phyloP scores from a whole-genome alignment of 345 rosid species.

The Nephelium lappaceum region DNA sequence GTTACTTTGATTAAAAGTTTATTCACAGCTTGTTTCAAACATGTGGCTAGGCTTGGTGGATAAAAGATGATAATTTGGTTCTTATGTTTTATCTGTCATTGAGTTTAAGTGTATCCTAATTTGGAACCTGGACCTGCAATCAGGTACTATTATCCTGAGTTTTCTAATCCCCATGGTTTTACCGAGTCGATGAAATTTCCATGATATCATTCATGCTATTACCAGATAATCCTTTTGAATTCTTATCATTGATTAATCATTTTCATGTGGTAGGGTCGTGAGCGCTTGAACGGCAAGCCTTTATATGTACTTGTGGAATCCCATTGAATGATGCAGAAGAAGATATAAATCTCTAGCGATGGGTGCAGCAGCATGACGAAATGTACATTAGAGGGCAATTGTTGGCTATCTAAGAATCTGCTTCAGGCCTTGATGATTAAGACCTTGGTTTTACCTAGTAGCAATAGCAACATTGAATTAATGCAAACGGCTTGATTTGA shows the following conservation, averaged over 20 bases:
- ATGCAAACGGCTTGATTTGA: constrained; percentile 20
- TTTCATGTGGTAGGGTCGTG: constrained; percentile 57
- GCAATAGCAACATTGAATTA: constrained; percentile 23
- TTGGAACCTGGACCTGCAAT: background rate
- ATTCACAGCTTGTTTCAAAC: too few species aligned
- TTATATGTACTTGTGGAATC: constrained; percentile 67
- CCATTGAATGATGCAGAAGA: constrained; percentile 29
- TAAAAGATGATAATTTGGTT: background rate
- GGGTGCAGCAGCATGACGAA: constrained; percentile 20
- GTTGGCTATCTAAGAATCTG: constrained; percentile 10
- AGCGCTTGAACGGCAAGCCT: constrained; percentile 59
- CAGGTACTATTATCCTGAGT: background rate
- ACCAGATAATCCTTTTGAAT: background rate
- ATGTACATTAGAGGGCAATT: constrained; percentile 34
- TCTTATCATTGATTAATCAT: background rate
- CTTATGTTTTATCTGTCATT: too few species aligned
- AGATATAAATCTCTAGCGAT: background rate
- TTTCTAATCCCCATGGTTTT: background rate
- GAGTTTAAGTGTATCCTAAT: background rate
- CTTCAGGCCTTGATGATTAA: constrained; percentile 14
- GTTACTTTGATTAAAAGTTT: background rate
- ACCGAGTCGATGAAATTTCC: background rate
- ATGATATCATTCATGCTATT: background rate
- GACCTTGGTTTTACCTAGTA: constrained; percentile 15
- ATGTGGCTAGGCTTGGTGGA: background rate